Evolutionary conservation across 768 basidiomycete genomes (phyloP).

Genomic region (Daedaleopsis nitida): DNA sequence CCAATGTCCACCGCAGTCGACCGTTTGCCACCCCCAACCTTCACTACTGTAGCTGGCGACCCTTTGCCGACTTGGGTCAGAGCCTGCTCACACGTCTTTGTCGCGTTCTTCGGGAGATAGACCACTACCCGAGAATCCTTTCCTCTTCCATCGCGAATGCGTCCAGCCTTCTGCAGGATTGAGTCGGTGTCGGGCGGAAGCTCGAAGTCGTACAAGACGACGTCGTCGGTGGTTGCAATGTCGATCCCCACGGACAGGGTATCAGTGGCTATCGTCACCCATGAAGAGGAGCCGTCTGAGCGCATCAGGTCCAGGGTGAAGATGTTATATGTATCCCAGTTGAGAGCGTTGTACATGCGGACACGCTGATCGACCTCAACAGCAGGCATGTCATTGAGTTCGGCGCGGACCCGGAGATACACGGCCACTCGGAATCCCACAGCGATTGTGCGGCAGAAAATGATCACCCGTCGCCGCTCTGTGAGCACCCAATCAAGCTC

Average conservation of each 20-base stretch:
- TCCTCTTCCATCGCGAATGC: no score
- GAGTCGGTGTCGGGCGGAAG: not conserved
- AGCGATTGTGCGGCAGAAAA: constrained; percentile 31
- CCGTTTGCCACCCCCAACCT: no score
- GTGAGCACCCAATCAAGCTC: not conserved
- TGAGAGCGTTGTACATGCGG: constrained; percentile 15
- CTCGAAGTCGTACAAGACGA: not conserved
- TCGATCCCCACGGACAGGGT: not conserved
- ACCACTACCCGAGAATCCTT: no score
- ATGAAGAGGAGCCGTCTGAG: not conserved
- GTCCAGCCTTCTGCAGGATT: not conserved
- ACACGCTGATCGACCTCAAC: no score
- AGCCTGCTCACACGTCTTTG: no score
- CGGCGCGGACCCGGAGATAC: constrained; percentile 20
- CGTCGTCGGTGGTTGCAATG: not conserved
- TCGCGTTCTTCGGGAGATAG: no score
- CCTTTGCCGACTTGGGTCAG: not conserved
- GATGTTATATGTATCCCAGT: constrained; percentile 10
- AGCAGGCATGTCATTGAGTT: not conserved
- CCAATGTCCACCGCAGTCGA: no score
- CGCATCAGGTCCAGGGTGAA: constrained; percentile 2
- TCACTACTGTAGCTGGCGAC: no score
- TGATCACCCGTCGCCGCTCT: constrained; percentile 20
- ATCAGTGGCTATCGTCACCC: not conserved
- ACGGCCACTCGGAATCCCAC: constrained; percentile 26